These are phyloP conservation scores for Corymbia calophylla DNA, from an alignment of 441 rosid genomes.

Conservation along the genomic window DNA sequence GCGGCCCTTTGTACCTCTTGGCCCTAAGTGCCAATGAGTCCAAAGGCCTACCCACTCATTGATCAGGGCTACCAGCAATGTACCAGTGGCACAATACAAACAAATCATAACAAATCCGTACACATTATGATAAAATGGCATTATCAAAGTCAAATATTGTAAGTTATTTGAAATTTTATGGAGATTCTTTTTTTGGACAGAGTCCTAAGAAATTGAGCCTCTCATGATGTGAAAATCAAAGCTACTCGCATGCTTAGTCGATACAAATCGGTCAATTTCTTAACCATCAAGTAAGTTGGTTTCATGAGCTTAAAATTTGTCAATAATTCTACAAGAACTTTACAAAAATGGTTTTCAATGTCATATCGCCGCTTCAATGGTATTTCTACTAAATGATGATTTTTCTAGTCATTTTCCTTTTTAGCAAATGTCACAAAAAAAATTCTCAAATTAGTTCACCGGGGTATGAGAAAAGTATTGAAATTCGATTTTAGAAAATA, in stretches of 20 bases:
- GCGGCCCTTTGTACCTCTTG: too few relatives aligned
- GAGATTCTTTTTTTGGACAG: neutral
- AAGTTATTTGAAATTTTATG: neutral
- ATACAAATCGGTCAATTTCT: neutral
- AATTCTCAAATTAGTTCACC: neutral
- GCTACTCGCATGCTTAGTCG: neutral
- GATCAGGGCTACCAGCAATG: neutral
- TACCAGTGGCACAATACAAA: fast-evolving
- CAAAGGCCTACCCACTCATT: fast-evolving
- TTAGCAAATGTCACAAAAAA: neutral
- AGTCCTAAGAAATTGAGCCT: neutral
- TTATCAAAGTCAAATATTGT: neutral
- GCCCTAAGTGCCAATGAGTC: too few relatives aligned
- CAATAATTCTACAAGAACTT: fast-evolving
- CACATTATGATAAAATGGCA: neutral
- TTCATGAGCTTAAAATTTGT: neutral
- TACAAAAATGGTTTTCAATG: neutral
- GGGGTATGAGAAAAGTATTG: neutral
- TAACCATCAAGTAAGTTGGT: neutral
- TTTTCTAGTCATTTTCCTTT: neutral
- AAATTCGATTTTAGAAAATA: neutral
- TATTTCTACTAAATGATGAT: neutral
- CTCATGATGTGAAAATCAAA: neutral
- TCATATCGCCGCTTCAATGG: fast-evolving
- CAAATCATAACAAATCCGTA: fast-evolving